Base-by-base conservation (phyloP, 768 basidiomycete genomes). In the Exidia glandulosa region DNA sequence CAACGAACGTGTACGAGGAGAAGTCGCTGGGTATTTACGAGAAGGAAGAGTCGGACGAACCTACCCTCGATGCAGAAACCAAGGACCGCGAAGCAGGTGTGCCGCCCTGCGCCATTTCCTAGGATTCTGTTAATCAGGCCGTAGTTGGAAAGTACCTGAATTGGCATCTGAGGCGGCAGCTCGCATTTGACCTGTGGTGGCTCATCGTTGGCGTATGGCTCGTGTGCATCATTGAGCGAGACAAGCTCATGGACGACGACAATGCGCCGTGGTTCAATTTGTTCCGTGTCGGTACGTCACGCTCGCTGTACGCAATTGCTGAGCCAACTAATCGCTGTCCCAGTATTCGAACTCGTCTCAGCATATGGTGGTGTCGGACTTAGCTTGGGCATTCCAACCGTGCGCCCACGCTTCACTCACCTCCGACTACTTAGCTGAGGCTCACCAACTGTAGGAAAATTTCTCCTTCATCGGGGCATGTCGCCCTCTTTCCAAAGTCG, bases 161-260 rank as follows among this genome's bases (percentile, higher is more conserved):
- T 1, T 82, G 86, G 81, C 93, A 95, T 69, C 86, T 86, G 13
- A 81, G 89, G 56, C 81, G 79, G 65, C 95, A 99, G 68, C 82
- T 99, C 60, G 89, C 94, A 2, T 97, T 96, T 63, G 92, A 96
- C 72, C 92, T 97, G 81, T 96, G 94, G 95, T 96, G 93, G 93
- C 71, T 98, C 23, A 88, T 76, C 0, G 70, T 90, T 12, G 92
- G 90, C 0, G 71, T 97, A 10, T 93, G 94, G 73, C 71, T 96
- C 2, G 77, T 97, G 36, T 97, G 94, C 69, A 95, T 97, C 63
- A 85, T 96, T 62, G 96, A 97, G 87, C 78, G 81, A 57, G 76
- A 76, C 34, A 78, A 82, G 36, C 70, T 93, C 57, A 79, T 79
- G 25, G 74, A 88, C 61, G 69, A 75, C 0, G 74, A 67, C 0